Evolutionary conservation across 2,329 filamentous ascomycete species (phyloP).

Genomic region (Aspergillus sp.): DNA sequence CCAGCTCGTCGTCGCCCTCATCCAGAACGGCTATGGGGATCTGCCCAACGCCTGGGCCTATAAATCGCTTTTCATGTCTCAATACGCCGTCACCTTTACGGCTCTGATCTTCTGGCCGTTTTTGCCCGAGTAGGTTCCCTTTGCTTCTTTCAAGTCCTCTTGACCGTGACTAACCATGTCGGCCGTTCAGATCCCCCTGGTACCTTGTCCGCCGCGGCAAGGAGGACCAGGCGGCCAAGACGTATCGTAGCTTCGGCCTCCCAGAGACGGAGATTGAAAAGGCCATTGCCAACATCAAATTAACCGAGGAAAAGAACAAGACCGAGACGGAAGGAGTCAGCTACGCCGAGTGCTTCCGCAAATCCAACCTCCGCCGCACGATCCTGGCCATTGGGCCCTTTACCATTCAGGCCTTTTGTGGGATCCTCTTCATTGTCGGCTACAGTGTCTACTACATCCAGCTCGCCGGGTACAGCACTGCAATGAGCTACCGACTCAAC

Average conservation of each 20-base stretch:
- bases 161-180: too few species aligned
- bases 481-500: conserved; percentile 13
- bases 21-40: conserved; percentile 6
- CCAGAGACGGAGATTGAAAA: conserved; percentile 1
- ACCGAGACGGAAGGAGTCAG: conserved; percentile 10
- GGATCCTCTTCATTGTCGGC: not conserved
- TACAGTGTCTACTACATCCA: conserved; percentile 16
- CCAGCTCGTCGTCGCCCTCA: conserved; percentile 7
- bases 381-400: conserved; percentile 11
- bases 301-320: conserved; percentile 10
- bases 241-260: conserved; percentile 9
- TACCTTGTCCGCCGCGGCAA: conserved; percentile 14
- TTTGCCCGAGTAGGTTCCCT: conserved; percentile 3
- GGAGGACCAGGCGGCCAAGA: conserved; percentile 7
- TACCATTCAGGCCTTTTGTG: conserved; percentile 11
- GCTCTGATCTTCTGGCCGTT: conserved; percentile 10
- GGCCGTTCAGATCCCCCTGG: conserved; percentile 2
- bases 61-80: conserved; percentile 5
- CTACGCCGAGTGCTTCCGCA: conserved; percentile 14
- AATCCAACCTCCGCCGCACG: conserved; percentile 15
- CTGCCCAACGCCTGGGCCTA: conserved; percentile 12
- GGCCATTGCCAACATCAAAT: conserved; percentile 7
- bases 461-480: conserved; percentile 7
- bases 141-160: too few species aligned
- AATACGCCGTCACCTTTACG: conserved; percentile 1